phyloP scores from a whole-genome alignment of 306 rosid species.

The Calophaca sinica region DNA sequence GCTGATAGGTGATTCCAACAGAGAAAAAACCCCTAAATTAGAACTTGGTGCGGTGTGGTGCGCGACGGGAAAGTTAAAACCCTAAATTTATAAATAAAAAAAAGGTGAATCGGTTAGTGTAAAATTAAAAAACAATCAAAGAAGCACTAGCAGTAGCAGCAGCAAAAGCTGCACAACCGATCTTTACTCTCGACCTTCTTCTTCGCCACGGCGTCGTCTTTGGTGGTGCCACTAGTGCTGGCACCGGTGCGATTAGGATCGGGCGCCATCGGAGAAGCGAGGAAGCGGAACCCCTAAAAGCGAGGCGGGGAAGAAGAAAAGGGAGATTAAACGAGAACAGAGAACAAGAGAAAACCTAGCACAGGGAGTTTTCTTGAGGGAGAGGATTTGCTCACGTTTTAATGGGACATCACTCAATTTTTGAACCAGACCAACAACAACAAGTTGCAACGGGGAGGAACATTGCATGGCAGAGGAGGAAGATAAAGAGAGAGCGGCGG shows the following conservation, averaged over 20 bases:
- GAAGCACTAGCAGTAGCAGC: too few relatives aligned
- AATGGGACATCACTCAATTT: slow-evolving; percentile 18
- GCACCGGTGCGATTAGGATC: slow-evolving; percentile 70
- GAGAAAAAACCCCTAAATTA: not conserved
- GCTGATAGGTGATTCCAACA: not conserved
- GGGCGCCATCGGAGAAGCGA: slow-evolving; percentile 65
- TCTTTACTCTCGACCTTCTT: slow-evolving; percentile 93
- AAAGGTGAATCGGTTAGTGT: too few relatives aligned
- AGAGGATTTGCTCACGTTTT: slow-evolving; percentile 25
- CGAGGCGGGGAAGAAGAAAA: not conserved
- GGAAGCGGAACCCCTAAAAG: slow-evolving; percentile 50
- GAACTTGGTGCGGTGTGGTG: too few relatives aligned
- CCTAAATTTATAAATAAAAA: too few relatives aligned
- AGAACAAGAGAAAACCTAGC: slow-evolving; percentile 4
- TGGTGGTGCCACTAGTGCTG: slow-evolving; percentile 61
- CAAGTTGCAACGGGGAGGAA: too few relatives aligned
- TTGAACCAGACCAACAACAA: not conserved
- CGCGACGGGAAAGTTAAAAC: too few relatives aligned
- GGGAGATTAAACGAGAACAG: not conserved
- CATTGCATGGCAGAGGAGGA: too few relatives aligned
- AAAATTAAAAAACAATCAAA: too few relatives aligned
- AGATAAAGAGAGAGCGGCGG: too few relatives aligned
- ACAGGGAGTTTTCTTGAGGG: slow-evolving; percentile 41
- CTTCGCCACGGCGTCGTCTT: slow-evolving; percentile 67
- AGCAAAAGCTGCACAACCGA: too few relatives aligned